Percentiles rank a stretch among this genome's conserved stretches.
Conservation (phyloP, 805 yeast genomes). For the Hanseniaspora guilliermondii region DNA sequence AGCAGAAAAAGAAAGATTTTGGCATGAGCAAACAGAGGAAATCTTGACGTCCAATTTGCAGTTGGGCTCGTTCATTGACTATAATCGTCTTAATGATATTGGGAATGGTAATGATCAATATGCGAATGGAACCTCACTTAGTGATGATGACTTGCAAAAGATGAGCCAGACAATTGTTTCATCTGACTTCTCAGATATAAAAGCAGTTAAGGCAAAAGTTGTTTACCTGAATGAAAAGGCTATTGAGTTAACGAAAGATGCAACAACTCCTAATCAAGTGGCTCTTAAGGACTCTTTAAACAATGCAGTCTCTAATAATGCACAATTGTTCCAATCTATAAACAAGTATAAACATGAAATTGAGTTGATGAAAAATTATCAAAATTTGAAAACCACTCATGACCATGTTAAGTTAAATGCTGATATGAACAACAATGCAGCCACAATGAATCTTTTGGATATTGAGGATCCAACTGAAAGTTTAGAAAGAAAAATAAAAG, state of each 20-base stretch:
- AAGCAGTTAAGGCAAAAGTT: conserved; percentile 27
- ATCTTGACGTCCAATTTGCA: conserved; percentile 72
- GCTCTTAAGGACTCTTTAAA: conserved; percentile 46
- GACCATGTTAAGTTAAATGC: conserved; percentile 17
- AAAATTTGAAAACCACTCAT: conserved; percentile 32
- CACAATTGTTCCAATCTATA: conserved; percentile 38
- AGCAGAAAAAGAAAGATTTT: conserved; percentile 69
- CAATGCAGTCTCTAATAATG: conserved; percentile 52
- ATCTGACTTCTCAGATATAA: conserved; percentile 23
- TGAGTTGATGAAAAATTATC: conserved; percentile 34
- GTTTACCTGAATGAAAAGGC: conserved; percentile 28
- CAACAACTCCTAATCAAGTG: conserved; percentile 46
- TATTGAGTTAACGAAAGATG: conserved; percentile 25
- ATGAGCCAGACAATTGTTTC: conserved; percentile 23
- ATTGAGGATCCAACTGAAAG: conserved; percentile 41
- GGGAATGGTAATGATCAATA: conserved; percentile 32
- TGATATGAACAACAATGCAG: background rate
- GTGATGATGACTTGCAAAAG: conserved; percentile 23
- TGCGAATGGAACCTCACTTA: conserved; percentile 17
- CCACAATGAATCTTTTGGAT: conserved; percentile 45
- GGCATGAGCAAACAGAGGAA: conserved; percentile 62
- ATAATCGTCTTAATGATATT: conserved; percentile 59
- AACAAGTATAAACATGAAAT: conserved; percentile 34
- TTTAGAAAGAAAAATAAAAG: background rate
- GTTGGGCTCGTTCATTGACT: conserved; percentile 65